Percentiles rank a stretch among this genome's conserved stretches.
Evolutionary conservation across 1,284 basidiomycete species (phyloP).

Genomic region (Cutaneotrichosporon sp.): DNA sequence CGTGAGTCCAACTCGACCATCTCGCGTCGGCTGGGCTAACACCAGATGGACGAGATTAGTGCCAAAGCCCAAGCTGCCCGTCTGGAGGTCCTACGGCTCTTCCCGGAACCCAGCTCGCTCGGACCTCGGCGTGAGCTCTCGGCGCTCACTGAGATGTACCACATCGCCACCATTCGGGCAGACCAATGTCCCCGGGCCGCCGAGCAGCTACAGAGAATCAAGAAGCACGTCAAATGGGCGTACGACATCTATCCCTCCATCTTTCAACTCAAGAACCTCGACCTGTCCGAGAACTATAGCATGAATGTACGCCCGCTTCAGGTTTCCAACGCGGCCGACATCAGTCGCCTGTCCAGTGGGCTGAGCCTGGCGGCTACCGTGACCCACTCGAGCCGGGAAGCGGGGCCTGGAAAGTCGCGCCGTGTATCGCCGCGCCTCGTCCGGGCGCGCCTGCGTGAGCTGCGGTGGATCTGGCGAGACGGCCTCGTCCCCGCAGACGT

Average conservation of each 20-base stretch:
- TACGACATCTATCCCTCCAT: conserved; percentile 2
- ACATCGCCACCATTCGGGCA: background rate
- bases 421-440: background rate
- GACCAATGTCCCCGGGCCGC: background rate
- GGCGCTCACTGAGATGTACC: background rate
- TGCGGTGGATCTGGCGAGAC: conserved; percentile 33
- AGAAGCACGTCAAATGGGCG: conserved; percentile 1
- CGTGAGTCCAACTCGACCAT: too few species aligned
- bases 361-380: background rate
- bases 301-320: background rate
- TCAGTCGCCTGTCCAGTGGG: background rate
- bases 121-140: background rate
- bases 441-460: conserved; percentile 25
- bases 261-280: conserved; percentile 1
- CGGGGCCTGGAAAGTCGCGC: background rate
- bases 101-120: conserved; percentile 18
- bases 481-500: conserved; percentile 1
- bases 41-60: conserved; percentile 38
- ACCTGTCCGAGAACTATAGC: conserved; percentile 6
- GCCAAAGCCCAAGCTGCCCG: conserved; percentile 16
- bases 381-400: background rate
- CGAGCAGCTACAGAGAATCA: conserved; percentile 2
- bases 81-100: conserved; percentile 24
- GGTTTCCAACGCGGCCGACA: background rate
- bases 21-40: conserved; percentile 1